phyloP scores from a whole-genome alignment of 208 protist species.

The Porcisia hertigi region DNA sequence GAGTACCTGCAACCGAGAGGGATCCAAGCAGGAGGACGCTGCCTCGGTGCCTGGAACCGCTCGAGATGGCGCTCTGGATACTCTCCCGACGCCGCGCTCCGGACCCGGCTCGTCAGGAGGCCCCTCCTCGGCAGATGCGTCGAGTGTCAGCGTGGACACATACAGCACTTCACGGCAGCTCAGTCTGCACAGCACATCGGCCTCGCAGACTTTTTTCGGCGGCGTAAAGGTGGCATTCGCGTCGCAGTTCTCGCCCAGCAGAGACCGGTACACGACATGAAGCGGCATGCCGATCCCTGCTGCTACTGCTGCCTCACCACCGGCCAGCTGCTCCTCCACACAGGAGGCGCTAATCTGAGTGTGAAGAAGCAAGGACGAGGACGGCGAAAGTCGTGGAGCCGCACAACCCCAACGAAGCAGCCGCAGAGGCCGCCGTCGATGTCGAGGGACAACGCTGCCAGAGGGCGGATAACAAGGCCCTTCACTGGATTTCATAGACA shows the following conservation, averaged over 20 bases:
- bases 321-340: not conserved
- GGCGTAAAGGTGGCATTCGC: not conserved
- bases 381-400: not conserved
- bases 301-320: not conserved
- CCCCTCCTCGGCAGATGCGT: not conserved
- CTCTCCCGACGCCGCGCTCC: no score
- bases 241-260: not conserved
- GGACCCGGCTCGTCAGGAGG: not conserved
- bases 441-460: not conserved
- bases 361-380: not conserved
- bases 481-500: not conserved
- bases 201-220: not conserved
- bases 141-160: not conserved
- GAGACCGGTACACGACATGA: not conserved
- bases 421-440: slow-evolving; percentile 1
- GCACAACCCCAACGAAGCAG: slow-evolving; percentile 3
- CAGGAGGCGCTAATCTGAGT: not conserved
- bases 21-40: not conserved
- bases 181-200: not conserved
- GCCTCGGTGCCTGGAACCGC: not conserved
- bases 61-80: not conserved
- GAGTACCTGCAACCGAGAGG: slow-evolving; percentile 2
- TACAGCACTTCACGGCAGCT: not conserved
- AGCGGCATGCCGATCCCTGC: not conserved
- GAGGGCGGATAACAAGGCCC: not conserved